phyloP scores from a whole-genome alignment of 371 early-diverging fungal species.

The Batkoa obscura region DNA sequence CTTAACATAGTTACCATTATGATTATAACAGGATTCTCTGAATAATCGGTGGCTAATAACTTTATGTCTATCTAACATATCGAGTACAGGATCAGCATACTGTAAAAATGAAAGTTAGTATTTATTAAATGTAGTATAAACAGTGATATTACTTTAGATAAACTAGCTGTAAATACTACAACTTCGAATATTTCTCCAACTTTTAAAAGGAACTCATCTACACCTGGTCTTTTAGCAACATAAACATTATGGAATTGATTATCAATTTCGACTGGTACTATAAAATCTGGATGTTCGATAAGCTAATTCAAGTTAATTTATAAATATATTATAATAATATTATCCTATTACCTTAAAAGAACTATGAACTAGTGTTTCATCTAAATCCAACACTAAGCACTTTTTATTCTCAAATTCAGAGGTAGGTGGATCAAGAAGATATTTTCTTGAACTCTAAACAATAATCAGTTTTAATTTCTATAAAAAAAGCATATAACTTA shows the following conservation, averaged over 20 bases:
- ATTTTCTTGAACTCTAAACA: slow-evolving; percentile 5
- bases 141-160: slow-evolving; percentile 56
- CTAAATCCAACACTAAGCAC: slow-evolving; percentile 72
- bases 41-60: slow-evolving; percentile 82
- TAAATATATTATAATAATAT: slow-evolving; percentile 1
- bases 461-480: too few relatives aligned
- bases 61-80: slow-evolving; percentile 66
- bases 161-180: slow-evolving; percentile 89
- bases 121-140: neutral
- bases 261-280: slow-evolving; percentile 82
- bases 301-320: neutral
- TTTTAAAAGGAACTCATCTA: slow-evolving; percentile 73
- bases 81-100: slow-evolving; percentile 94
- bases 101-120: slow-evolving; percentile 15
- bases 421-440: slow-evolving; percentile 17
- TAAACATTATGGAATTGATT: slow-evolving; percentile 80
- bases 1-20: slow-evolving; percentile 92
- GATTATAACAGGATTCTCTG: slow-evolving; percentile 87
- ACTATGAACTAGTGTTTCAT: slow-evolving; percentile 69
- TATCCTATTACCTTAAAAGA: slow-evolving; percentile 39
- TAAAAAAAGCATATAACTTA: too few relatives aligned
- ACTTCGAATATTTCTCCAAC: slow-evolving; percentile 81
- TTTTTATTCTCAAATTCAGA: slow-evolving; percentile 40
- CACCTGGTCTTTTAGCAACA: slow-evolving; percentile 88
- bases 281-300: slow-evolving; percentile 44